Evolutionary conservation across 2,329 filamentous ascomycete genomes (phyloP).

Genomic region (Cadophora luteo-olivacea): DNA sequence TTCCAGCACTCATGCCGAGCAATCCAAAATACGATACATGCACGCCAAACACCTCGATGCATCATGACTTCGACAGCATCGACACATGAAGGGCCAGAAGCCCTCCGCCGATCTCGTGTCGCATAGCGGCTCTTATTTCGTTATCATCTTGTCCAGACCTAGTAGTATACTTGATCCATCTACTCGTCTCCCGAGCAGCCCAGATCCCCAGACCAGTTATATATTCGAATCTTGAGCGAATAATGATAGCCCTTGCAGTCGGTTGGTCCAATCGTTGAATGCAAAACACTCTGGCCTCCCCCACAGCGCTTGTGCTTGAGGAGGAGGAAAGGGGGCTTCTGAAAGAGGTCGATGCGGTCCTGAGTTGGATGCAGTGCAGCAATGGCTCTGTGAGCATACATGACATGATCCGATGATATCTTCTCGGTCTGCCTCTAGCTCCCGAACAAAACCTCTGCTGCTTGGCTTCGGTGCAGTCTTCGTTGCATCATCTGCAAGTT

Average conservation of each 20-base stretch:
- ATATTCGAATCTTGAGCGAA: background rate
- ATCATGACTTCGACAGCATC: no score
- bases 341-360: background rate
- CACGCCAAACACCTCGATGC: no score
- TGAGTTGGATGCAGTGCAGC: background rate
- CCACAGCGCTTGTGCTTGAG: background rate
- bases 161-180: no score
- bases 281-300: constrained; percentile 3
- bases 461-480: background rate
- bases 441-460: background rate
- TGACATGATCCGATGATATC: constrained; percentile 2
- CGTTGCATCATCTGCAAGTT: background rate
- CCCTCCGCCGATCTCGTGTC: no score
- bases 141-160: no score
- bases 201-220: background rate
- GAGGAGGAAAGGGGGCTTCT: background rate
- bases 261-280: background rate
- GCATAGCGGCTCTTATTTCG: no score
- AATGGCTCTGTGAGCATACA: background rate
- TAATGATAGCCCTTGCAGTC: background rate
- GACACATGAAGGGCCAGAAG: no score
- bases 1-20: no score
- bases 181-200: no score
- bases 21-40: no score
- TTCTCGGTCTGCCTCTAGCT: background rate